phyloP scores from a whole-genome alignment of 148 eudicot genomes.

The Vaccinium vitisidaea region DNA sequence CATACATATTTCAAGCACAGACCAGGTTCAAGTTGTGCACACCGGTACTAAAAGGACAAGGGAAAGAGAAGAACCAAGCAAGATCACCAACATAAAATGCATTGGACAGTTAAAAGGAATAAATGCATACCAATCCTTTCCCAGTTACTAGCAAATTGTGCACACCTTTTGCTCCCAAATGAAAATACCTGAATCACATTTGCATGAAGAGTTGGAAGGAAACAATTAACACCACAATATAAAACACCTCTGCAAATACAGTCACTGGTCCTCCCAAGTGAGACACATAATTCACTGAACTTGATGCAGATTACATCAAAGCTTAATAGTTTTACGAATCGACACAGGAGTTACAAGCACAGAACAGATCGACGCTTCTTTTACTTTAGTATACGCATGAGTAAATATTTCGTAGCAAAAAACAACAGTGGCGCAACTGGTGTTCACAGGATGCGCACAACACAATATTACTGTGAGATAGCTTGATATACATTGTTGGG shows the following conservation, averaged over 20 bases:
- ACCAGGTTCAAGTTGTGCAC: neutral
- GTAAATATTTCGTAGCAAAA: neutral
- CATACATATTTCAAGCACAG: neutral
- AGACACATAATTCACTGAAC: neutral
- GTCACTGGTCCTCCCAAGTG: neutral
- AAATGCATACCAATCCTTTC: constrained; percentile 61
- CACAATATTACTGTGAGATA: neutral
- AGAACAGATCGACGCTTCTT: neutral
- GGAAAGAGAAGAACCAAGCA: neutral
- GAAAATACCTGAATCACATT: constrained; percentile 59
- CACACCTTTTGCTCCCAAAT: constrained; percentile 63
- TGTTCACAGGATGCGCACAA: neutral
- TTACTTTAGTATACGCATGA: neutral
- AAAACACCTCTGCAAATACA: neutral
- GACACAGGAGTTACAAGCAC: neutral
- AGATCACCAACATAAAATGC: neutral
- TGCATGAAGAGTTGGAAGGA: neutral
- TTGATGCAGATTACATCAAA: neutral
- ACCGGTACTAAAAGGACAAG: neutral
- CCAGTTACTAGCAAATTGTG: constrained; percentile 62
- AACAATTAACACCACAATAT: neutral
- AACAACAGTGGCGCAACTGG: neutral
- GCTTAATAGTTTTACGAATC: neutral
- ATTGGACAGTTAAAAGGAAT: neutral
- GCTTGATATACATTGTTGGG: too few species aligned